Evolutionary conservation across 495 filamentous ascomycete genomes (phyloP), one percentile per base, ranked within the genome.

Genomic region (Aspergillus affinis): DNA sequence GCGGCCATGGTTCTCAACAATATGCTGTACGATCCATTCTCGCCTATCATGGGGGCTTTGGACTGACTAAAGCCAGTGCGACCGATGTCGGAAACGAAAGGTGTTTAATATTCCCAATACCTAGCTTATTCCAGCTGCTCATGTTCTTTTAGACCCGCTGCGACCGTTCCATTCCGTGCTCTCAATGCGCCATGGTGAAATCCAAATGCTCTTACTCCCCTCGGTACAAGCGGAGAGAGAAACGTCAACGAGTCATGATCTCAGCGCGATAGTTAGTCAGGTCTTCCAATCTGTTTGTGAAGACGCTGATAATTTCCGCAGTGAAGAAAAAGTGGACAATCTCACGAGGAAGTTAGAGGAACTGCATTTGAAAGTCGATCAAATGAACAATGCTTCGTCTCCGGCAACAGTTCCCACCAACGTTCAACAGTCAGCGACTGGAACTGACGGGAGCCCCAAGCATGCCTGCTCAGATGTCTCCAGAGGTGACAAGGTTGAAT

Each of bases 71-170:
- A 4, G 9, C 1, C 36, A 59, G 57, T 59, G 57, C 47, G 36
- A 54, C 48, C 57, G 50, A 21, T 59, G 57, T 47, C 50, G 57
- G 12, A 50, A 59, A 23, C 57, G 57, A 52, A 59, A 62, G 60
- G 48, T 58, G 1, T 36, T 41, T 10, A 12, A 7, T 12, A 32
- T 32, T 1, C 30, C 30, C 7, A 32, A 8, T 32, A 1, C 30
- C 30, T 12, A 3, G 10, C 7, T 1, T 32, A 26, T 32, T 7
- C 6, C 10, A 32, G 7, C 6, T 15, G 36, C 12, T 41, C 15
- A 41, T 15, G 8, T 12, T 8, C 36, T 15, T 8, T 13, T 41
- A 41, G 36, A 41, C 36, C 36, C 36, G 36, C 36, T 62, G 60
- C 41, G 55, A 62, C 18, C 60, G 60, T 1, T 47, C 49, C 6